These are phyloP conservation scores for Didymella sp. DNA, from an alignment of 2,329 filamentous ascomycete genomes.

Conservation along the genomic window DNA sequence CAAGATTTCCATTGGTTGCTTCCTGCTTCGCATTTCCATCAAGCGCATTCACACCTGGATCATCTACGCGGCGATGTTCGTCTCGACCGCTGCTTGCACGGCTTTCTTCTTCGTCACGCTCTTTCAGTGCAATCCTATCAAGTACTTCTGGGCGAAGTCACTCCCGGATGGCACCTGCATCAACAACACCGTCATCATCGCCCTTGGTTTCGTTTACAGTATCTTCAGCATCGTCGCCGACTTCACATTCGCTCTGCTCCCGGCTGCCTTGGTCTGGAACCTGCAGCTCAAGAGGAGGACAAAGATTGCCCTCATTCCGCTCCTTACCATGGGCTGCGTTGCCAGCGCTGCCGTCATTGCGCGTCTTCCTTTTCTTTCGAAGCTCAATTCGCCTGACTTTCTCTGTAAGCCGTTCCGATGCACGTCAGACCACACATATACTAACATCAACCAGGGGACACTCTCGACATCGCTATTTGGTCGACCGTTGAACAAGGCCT, in stretches of 20 bases:
- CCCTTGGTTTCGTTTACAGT: constrained; percentile 56
- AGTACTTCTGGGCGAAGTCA: constrained; percentile 57
- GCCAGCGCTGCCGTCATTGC: constrained; percentile 47
- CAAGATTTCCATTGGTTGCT: constrained; percentile 45
- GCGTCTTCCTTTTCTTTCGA: constrained; percentile 38
- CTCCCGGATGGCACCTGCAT: constrained; percentile 52
- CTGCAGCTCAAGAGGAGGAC: constrained; percentile 58
- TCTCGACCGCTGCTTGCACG: constrained; percentile 46
- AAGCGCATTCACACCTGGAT: constrained; percentile 44
- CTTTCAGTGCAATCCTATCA: constrained; percentile 60
- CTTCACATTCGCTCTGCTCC: constrained; percentile 58
- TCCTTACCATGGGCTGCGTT: constrained; percentile 60
- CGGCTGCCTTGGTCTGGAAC: constrained; percentile 59
- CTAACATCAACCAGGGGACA: constrained; percentile 34
- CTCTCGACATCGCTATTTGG: constrained; percentile 49
- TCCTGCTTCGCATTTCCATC: constrained; percentile 43
- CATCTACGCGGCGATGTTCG: constrained; percentile 49
- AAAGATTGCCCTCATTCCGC: constrained; percentile 57
- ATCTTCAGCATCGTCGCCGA: constrained; percentile 57
- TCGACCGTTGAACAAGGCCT: constrained; percentile 48
- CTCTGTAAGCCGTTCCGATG: constrained; percentile 31
- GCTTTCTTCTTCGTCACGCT: constrained; percentile 57
- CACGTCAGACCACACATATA: no score
- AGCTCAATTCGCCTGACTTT: constrained; percentile 43
- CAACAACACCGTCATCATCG: constrained; percentile 49